Base-by-base conservation (phyloP, 495 filamentous ascomycete genomes). In the Aspergillus kassunensis region DNA sequence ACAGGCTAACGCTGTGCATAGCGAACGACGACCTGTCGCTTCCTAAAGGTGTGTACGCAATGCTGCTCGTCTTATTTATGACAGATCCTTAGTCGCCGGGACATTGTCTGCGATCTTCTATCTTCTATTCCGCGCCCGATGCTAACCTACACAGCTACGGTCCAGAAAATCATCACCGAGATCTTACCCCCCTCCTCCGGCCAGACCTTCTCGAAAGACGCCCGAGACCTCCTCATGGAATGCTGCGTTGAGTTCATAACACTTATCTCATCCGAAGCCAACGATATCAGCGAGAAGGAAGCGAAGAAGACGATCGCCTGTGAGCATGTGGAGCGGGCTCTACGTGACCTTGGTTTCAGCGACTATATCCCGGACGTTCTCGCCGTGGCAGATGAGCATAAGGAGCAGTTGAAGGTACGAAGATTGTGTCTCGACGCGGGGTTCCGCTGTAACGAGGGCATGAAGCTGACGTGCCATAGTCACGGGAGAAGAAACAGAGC, bases 191-290 rank as follows among this genome's bases (percentile, higher is more conserved):
- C 84, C 1, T 82, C 84, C 25, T 75, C 75, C 49, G 86, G 83
- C 44, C 74, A 88, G 35, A 81, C 80, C 3, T 97, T 97, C 65
- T 87, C 89, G 20, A 95, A 92, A 71, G 93, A 98, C 59, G 90
- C 93, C 2, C 84, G 95, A 44, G 93, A 98, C 60, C 76, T 97
- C 4, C 80, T 98, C 36, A 97, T 97, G 71, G 93, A 97, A 70
- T 97, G 92, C 76, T 98, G 95, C 65, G 93, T 97, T 55, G 93
- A 98, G 65, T 98, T 97, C 74, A 97, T 98, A 67, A 97, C 95
- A 9, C 80, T 98, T 49, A 88, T 98, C 49, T 96, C 91, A 20
- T 93, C 89, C 30, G 91, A 98, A 73, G 95, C 93, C 8, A 98
- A 98, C 66, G 93, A 98, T 58, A 98, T 98, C 55, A 90, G 90